Evolutionary conservation across 768 basidiomycete species (phyloP), one percentile per base, ranked within the genome.

Genomic region (Phylloporus rhodoxanthus): DNA sequence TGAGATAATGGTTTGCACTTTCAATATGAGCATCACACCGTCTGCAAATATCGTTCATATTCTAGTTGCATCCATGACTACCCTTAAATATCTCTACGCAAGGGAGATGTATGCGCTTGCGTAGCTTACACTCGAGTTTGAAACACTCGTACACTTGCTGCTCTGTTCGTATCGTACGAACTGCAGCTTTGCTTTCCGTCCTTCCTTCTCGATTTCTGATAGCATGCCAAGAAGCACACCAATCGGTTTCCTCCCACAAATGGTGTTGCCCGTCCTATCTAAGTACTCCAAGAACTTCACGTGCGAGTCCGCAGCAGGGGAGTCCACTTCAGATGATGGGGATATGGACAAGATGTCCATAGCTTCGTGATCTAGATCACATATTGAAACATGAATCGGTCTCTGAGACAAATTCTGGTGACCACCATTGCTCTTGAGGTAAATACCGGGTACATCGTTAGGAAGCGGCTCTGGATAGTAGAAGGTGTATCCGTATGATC

Each of bases 131-230:
- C 95, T 97, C 29, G 87, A 90, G 66, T 93, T 90, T 41, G 73
- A 69, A 47, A 87, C 61, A 15, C 69, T 79, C 55, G 72, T 56
- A 61, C 89, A 92, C 48, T 77, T 73, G 61, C 82, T 87, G 63
- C 93, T 98, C 69, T 98, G 95, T 64, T 90, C 92, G 67, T 99
- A 99, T 57, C 85, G 74, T 20, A 96, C 90, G 82, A 91, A 99
- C 55, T 81, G 80, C 45, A 92, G 65, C 20, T 67, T 72, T 55
- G 54, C 43, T 23, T 52, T 57, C 51, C 50, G 61, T 40, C 65
- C 48, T 26, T 69, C 66, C 43, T 70, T 68, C 65, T 82, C 80
- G 50, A 94, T 63, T 4, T 68, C 68, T 5, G 80, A 59, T 43
- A 97, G 65, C 7, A 91, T 85, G 1, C 89, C 89, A 14, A 98